Percentiles rank a stretch among this genome's conserved stretches.
Evolutionary conservation across 192 early-diverging fungal genomes (phyloP).

Genomic region (Backusella psychrophila): DNA sequence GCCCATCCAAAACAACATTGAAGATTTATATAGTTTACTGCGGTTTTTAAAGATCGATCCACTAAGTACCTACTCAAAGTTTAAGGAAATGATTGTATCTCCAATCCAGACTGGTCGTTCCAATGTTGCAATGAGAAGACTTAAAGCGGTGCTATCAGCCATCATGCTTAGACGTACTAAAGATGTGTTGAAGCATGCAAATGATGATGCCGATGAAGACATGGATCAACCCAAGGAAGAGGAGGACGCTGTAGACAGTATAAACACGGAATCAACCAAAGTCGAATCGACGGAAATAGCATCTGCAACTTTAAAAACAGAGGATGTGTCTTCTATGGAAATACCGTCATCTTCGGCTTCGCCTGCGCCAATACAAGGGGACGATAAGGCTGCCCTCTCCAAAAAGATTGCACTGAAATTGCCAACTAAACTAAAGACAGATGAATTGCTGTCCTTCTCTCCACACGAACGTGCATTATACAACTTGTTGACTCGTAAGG

Average conservation of each 20-base stretch:
- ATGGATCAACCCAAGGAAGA: neutral
- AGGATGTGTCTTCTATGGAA: neutral
- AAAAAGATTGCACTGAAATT: conserved; percentile 51
- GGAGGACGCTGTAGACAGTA: neutral
- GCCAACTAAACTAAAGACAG: conserved; percentile 48
- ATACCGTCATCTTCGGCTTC: neutral
- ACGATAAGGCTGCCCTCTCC: neutral
- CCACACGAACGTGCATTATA: conserved; percentile 61
- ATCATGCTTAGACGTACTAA: conserved; percentile 75
- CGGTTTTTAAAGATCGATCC: conserved; percentile 64
- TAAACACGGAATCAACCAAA: neutral
- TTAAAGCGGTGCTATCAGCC: conserved; percentile 57
- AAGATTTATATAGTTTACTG: conserved; percentile 69
- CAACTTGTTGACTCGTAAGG: conserved; percentile 42
- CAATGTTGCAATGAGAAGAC: conserved; percentile 46
- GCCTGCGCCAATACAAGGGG: neutral
- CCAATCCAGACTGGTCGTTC: conserved; percentile 39
- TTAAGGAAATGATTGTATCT: conserved; percentile 46
- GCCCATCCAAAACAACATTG: conserved; percentile 60
- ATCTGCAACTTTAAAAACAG: neutral
- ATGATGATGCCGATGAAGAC: neutral
- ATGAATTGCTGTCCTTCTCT: conserved; percentile 45
- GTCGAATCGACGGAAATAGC: neutral
- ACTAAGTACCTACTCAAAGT: conserved; percentile 47
- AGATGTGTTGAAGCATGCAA: conserved; percentile 25